Percentiles rank a stretch among this genome's conserved stretches.
Evolutionary conservation across 2,329 filamentous ascomycete species (phyloP).

Genomic region (Aspergillus floridensis): DNA sequence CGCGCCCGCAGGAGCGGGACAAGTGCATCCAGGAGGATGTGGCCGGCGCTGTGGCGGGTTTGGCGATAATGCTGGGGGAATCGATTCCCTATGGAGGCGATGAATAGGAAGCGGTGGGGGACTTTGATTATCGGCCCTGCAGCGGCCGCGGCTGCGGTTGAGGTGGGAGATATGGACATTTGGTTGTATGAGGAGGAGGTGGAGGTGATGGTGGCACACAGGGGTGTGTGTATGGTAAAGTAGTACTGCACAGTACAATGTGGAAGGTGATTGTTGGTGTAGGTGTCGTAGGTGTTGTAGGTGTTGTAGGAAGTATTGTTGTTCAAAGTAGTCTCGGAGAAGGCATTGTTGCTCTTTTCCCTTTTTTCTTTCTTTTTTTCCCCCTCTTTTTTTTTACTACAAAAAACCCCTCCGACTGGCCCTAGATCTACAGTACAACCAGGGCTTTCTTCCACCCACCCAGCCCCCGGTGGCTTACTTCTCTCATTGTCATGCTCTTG

Average conservation of each 20-base stretch:
- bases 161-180: constrained; percentile 1
- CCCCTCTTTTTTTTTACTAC: too few relatives aligned
- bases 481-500: constrained; percentile 29
- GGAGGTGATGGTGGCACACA: too few relatives aligned
- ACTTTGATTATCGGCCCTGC: constrained; percentile 9
- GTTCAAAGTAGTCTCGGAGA: too few relatives aligned
- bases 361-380: neutral
- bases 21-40: constrained; percentile 68
- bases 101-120: constrained; percentile 56
- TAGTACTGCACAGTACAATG: too few relatives aligned
- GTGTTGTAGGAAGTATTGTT: too few relatives aligned
- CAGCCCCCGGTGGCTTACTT: constrained; percentile 6
- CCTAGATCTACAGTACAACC: constrained; percentile 33
- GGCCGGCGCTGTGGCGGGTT: constrained; percentile 84
- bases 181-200: neutral
- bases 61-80: constrained; percentile 72
- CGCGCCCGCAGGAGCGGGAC: constrained; percentile 46
- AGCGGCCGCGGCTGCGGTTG: neutral
- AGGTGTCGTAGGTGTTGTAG: too few relatives aligned
- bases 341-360: neutral
- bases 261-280: too few relatives aligned
- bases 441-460: too few relatives aligned
- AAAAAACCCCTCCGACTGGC: constrained; percentile 45
- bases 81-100: constrained; percentile 72
- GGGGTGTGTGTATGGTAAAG: too few relatives aligned